Base-by-base conservation (phyloP, 306 rosid species). In the Quercus agrifolia region DNA sequence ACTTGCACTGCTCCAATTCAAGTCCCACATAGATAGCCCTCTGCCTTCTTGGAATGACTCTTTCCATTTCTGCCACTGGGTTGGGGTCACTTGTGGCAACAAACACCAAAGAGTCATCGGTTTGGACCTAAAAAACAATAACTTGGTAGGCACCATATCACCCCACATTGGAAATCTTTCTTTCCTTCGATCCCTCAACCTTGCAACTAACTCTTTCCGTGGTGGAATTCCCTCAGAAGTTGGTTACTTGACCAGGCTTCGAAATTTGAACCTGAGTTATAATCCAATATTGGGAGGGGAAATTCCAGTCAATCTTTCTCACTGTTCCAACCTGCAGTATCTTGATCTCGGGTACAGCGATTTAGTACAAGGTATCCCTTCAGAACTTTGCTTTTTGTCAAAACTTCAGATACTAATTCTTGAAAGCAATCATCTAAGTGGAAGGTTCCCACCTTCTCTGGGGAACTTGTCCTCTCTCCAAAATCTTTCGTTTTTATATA, bases 1-100 rank as follows among this genome's bases (percentile, higher is more conserved):
- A 17, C 59, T 23, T 21, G n/a, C 76, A 14, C 11, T 78, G 20
- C 35, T 78, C 6, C 54, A 74, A 30, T 35, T 78, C 69, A 78
- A 57, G 72, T 61, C 70, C 10, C 55, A 38, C 49, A 20, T 78
- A 6, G 13, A 56, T 38, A 71, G 59, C 27, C 77, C 77, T 1
- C 30, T 78, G 15, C n/a, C 20, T 33, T 30, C 77, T 1, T 78
- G 82, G 82, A 78, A 78, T 59, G 35, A 59, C 2, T 78, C 77
- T 28, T 21, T 58, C 10, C 77, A 78, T 25, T 78, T 78, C 5
- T 71, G 82, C 75, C 27, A 44, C 1, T 78, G 82, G 77, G 5
- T 33, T 13, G 77, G 82, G 10, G 25, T 78, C 30, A 78, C 62
- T 21, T 78, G 77, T 20, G 69, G 63, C 38, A 23, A 14, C 2